Evolutionary conservation across 106 monocot genomes (phyloP).

Genomic region (Vanilla planifolia): DNA sequence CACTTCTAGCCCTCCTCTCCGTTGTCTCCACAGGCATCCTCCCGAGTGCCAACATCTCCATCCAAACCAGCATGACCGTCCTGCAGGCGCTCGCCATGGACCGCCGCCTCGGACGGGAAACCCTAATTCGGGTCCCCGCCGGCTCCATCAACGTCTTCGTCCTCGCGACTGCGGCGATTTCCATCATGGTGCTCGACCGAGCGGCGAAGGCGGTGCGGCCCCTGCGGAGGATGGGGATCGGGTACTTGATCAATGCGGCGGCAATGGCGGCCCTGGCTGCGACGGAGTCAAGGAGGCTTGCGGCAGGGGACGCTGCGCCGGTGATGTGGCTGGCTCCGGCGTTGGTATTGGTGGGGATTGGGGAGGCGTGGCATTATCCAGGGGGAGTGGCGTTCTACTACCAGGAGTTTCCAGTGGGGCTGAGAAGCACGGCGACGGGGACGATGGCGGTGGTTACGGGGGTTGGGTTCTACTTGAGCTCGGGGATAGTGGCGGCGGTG

Average conservation of each 20-base stretch:
- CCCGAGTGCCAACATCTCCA: neutral
- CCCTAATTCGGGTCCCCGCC: slow-evolving; percentile 1
- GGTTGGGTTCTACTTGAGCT: neutral
- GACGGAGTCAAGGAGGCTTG: neutral
- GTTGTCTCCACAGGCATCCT: neutral
- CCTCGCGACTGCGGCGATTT: neutral
- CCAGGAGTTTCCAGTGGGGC: slow-evolving; percentile 2
- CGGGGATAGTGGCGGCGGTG: neutral
- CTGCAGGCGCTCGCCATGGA: slow-evolving; percentile 10
- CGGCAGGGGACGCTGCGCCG: neutral
- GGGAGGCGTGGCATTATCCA: slow-evolving; percentile 6
- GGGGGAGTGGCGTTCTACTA: slow-evolving; percentile 6
- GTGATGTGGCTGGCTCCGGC: slow-evolving; percentile 6
- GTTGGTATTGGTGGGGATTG: neutral
- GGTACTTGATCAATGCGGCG: neutral
- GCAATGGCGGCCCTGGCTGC: neutral
- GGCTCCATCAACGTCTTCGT: slow-evolving; percentile 5
- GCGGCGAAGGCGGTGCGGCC: neutral
- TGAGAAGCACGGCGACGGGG: neutral
- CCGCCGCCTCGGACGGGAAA: neutral
- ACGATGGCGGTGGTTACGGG: neutral
- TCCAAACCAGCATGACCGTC: neutral
- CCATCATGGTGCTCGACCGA: slow-evolving; percentile 7
- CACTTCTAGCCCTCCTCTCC: neutral
- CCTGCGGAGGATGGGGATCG: neutral